These are phyloP conservation scores for Verticillium dahliae DNA, from an alignment of 2,329 filamentous ascomycete species.

Conservation along the genomic window DNA sequence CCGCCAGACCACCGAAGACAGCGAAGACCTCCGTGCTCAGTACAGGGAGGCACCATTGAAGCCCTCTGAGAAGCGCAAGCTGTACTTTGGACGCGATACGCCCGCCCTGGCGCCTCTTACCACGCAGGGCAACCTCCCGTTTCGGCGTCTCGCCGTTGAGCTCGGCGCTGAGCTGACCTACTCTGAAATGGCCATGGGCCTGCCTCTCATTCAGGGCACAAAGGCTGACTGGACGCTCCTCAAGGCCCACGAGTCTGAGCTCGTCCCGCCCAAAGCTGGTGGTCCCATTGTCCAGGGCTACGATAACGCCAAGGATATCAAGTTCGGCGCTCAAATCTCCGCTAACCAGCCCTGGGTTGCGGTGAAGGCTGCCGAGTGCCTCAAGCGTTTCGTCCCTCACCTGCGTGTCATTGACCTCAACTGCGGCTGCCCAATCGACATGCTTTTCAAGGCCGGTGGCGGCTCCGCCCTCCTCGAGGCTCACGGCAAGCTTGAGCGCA, in stretches of 20 bases:
- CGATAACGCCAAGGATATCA: slow-evolving; percentile 74
- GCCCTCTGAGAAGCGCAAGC: slow-evolving; percentile 84
- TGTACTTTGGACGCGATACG: slow-evolving; percentile 93
- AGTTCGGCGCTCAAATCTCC: slow-evolving; percentile 88
- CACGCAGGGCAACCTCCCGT: slow-evolving; percentile 93
- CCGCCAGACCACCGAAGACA: slow-evolving; percentile 31
- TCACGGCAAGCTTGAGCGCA: slow-evolving; percentile 84
- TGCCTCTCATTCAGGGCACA: slow-evolving; percentile 82
- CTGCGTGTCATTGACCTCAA: slow-evolving; percentile 91
- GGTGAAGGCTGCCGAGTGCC: slow-evolving; percentile 77
- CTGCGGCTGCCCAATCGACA: slow-evolving; percentile 94
- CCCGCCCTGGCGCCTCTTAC: slow-evolving; percentile 91
- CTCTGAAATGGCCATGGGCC: slow-evolving; percentile 94
- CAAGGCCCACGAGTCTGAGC: slow-evolving; percentile 84
- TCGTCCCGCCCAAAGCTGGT: slow-evolving; percentile 53
- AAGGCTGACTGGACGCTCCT: slow-evolving; percentile 93
- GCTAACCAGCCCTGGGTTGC: slow-evolving; percentile 89
- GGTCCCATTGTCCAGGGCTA: slow-evolving; percentile 63
- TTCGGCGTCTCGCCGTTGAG: slow-evolving; percentile 81
- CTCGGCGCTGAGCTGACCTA: slow-evolving; percentile 91
- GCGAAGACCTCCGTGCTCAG: slow-evolving; percentile 67
- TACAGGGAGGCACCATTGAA: slow-evolving; percentile 83
- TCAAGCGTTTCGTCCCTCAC: slow-evolving; percentile 71
- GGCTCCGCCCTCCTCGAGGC: slow-evolving; percentile 90
- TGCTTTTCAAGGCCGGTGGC: slow-evolving; percentile 81